Base-by-base conservation (phyloP, 192 early-diverging fungal species). In the Coemansia sp. region DNA sequence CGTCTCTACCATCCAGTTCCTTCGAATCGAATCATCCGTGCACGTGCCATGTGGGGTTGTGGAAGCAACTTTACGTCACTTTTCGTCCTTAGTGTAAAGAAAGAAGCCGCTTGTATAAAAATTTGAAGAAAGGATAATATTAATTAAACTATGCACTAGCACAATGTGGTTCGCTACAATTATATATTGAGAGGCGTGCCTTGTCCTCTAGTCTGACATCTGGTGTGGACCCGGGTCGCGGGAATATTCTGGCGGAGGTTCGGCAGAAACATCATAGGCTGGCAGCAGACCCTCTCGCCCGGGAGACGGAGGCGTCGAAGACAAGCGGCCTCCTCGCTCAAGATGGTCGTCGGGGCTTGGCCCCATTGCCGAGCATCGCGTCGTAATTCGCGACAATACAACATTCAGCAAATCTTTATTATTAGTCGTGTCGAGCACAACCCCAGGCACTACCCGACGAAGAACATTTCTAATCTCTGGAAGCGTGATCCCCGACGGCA, bases 401-500 rank as follows among this genome's bases (percentile, higher is more conserved):
- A 50, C 53, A 58, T 58, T 34, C 9, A 76, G 34, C 21, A 77
- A 37, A 5, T 10, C 44, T 37, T 77, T 77, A 25, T 77, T 44
- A 9, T 19, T 19, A 2, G 80, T 77, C 10, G 63, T 67, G 38
- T 76, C 80, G 0, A 68, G 55, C 38, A 74, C 17, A 5, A 58
- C 29, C 7, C 62, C 51, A 3, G 72, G 72, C 10, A 32, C 32
- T 10, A 66, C 68, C 19, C 66, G 27, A 15, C 32, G n/a, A 3
- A 82, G 62, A 39, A 66, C 61, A 9, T 17, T 57, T n/a, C 45
- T 50, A 14, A 82, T 60, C 29, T 82, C 80, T 0, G 44, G 3
- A 27, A 82, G 45, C 17, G 69, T 55, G 15, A 77, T 46, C 19
- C 75, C 80, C 38, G 80, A 76, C 19, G 80, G 75, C 27, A 69